Conservation (phyloP, 202 grass and related monocot species). For the Zizania palustris region DNA sequence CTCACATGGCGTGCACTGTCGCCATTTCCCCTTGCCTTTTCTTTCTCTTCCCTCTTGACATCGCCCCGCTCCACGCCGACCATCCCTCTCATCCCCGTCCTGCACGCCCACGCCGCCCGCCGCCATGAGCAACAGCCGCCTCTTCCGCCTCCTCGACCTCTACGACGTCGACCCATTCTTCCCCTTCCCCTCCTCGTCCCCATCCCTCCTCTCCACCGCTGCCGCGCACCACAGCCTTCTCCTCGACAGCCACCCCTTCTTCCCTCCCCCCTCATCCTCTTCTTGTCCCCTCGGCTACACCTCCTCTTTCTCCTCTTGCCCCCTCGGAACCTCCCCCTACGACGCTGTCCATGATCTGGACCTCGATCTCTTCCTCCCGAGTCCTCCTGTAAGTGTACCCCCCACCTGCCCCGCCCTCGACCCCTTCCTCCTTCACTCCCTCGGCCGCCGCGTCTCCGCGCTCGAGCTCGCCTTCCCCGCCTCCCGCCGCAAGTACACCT, state of each 20-base stretch:
- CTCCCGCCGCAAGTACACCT: constrained; percentile 61
- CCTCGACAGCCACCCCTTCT: constrained; percentile 36
- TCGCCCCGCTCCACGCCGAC: too few species aligned
- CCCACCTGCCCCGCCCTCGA: constrained; percentile 6
- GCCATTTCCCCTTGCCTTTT: too few species aligned
- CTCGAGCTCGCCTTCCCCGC: constrained; percentile 63
- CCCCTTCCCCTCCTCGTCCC: background rate
- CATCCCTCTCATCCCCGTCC: too few species aligned
- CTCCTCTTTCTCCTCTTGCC: constrained; percentile 22
- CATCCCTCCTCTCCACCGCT: constrained; percentile 5
- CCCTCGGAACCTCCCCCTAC: background rate
- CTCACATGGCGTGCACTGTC: too few species aligned
- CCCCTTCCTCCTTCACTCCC: constrained; percentile 59
- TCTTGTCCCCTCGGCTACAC: constrained; percentile 40
- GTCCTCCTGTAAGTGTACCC: background rate
- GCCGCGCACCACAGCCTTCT: constrained; percentile 33
- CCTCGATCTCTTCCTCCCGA: constrained; percentile 47
- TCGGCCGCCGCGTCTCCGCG: constrained; percentile 60
- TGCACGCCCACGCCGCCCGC: background rate
- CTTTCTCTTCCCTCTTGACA: too few species aligned
- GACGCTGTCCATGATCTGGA: background rate
- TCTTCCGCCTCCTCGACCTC: constrained; percentile 31
- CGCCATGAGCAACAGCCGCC: constrained; percentile 25
- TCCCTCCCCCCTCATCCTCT: constrained; percentile 10
- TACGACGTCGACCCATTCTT: constrained; percentile 31